These are phyloP conservation scores for Paramarasmius palmivorus DNA, from an alignment of 1,284 basidiomycete species.

Conservation along the genomic window DNA sequence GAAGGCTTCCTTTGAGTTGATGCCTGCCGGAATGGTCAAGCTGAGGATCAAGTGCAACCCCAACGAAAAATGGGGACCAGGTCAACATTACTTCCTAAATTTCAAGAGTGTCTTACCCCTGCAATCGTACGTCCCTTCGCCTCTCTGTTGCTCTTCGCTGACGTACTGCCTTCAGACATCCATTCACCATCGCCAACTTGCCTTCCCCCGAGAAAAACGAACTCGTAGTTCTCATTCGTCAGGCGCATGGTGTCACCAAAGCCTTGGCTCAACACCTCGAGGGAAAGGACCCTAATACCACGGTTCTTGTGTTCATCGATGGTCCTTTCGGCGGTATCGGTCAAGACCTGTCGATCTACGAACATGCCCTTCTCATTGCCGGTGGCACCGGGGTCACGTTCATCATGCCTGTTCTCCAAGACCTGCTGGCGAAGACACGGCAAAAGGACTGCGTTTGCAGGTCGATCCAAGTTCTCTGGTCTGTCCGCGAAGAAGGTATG, in stretches of 20 bases:
- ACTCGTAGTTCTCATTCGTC: slow-evolving; percentile 3
- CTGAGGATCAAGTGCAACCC: neutral
- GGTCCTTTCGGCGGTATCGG: neutral
- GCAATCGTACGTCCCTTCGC: neutral
- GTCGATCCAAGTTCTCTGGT: neutral
- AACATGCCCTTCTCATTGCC: neutral
- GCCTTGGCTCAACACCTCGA: neutral
- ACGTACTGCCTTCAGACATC: neutral
- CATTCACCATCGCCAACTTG: slow-evolving; percentile 3
- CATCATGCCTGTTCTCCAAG: slow-evolving; percentile 1
- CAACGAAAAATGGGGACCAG: neutral
- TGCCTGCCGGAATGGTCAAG: slow-evolving; percentile 3
- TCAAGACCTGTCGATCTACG: neutral
- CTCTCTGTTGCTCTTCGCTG: neutral
- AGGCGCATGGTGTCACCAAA: slow-evolving; percentile 1
- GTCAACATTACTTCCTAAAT: slow-evolving; percentile 1
- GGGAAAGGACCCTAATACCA: neutral
- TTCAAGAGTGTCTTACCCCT: neutral
- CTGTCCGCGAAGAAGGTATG: neutral
- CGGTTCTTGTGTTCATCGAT: neutral
- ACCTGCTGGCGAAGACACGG: neutral
- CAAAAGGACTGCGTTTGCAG: neutral
- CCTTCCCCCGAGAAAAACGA: neutral
- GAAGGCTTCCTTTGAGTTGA: neutral
- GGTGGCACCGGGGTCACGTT: slow-evolving; percentile 4